Conservation (phyloP, 164 flowering plant species). For the Pachysandra terminalis region DNA sequence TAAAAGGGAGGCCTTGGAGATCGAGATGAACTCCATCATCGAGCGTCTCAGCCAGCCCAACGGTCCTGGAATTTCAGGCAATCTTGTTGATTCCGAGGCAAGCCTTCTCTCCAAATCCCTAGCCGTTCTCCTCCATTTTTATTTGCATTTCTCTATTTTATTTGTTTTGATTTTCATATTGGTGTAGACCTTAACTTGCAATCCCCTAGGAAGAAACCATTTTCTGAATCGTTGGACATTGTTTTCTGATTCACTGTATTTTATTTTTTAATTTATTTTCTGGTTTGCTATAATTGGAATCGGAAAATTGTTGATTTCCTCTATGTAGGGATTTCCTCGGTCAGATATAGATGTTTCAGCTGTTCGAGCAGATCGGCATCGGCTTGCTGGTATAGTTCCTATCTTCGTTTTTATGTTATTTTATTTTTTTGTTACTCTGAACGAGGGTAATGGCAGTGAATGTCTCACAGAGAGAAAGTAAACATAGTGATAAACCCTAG, state of each 20-base stretch:
- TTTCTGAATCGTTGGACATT: too few relatives aligned
- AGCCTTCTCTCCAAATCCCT: constrained; percentile 1
- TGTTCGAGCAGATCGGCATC: constrained; percentile 67
- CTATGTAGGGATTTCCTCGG: constrained; percentile 78
- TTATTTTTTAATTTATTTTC: too few relatives aligned
- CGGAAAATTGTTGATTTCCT: too few relatives aligned
- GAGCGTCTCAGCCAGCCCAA: constrained; percentile 63
- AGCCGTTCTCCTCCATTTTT: not conserved
- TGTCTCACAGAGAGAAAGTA: too few relatives aligned
- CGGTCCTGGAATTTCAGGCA: constrained; percentile 88
- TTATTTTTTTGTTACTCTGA: too few relatives aligned
- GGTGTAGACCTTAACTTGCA: not conserved
- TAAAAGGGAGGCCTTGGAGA: constrained; percentile 52
- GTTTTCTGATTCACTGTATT: too few relatives aligned
- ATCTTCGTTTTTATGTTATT: not conserved
- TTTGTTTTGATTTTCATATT: not conserved
- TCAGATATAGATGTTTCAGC: constrained; percentile 68
- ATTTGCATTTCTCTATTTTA: not conserved
- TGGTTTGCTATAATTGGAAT: too few relatives aligned
- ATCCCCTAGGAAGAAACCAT: not conserved
- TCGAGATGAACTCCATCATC: constrained; percentile 77
- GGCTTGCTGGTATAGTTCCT: constrained; percentile 55
- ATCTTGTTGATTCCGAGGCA: constrained; percentile 79
- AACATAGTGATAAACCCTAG: too few relatives aligned
- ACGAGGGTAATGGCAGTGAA: not conserved